These are phyloP conservation scores for Taxawa tesnikishii DNA, from an alignment of 2,329 filamentous ascomycete genomes.

Conservation along the genomic window DNA sequence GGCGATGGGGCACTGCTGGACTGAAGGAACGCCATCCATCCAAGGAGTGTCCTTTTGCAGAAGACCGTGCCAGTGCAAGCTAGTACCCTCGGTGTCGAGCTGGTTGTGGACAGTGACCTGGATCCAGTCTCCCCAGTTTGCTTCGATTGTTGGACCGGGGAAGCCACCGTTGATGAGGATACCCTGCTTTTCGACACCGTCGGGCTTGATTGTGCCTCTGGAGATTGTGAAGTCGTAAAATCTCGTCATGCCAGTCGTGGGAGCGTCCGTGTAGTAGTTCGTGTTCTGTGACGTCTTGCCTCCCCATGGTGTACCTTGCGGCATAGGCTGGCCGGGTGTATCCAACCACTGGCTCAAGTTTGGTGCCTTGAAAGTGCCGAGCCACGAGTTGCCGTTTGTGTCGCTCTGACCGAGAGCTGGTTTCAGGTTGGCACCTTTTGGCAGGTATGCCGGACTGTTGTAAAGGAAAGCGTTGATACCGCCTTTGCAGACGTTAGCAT, in stretches of 20 bases:
- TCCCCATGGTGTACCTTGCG: constrained; percentile 17
- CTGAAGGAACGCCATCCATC: constrained; percentile 35
- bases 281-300: constrained; percentile 14
- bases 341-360: constrained; percentile 10
- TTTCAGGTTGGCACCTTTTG: constrained; percentile 1
- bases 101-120: constrained; percentile 22
- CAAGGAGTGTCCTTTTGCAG: constrained; percentile 40
- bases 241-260: constrained; percentile 21
- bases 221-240: constrained; percentile 20
- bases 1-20: constrained; percentile 34
- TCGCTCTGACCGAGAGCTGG: constrained; percentile 3
- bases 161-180: constrained; percentile 8
- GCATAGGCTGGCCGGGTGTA: constrained; percentile 10
- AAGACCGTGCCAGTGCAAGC: constrained; percentile 38
- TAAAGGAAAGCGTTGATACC: background rate
- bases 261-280: constrained; percentile 17
- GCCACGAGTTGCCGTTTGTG: constrained; percentile 7
- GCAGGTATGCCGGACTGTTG: constrained; percentile 4
- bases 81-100: constrained; percentile 27
- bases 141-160: constrained; percentile 10
- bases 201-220: constrained; percentile 16
- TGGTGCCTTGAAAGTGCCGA: constrained; percentile 10
- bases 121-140: constrained; percentile 19
- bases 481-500: no score
- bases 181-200: constrained; percentile 18